phyloP scores from a whole-genome alignment of 352 stramenopile genomes.

The Phytophthora sansomeana region DNA sequence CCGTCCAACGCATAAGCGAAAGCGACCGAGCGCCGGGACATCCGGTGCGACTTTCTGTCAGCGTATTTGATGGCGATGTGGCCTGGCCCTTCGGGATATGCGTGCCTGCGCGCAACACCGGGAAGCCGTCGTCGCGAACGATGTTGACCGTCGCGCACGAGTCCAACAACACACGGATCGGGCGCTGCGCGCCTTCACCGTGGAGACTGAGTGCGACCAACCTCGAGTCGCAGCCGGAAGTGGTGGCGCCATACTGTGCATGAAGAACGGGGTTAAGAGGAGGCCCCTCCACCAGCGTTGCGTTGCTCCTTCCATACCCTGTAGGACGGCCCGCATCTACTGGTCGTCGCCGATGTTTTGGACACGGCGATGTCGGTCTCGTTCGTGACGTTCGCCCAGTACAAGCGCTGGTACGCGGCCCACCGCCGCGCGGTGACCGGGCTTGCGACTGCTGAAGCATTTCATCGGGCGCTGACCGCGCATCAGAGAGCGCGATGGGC shows the following conservation, averaged over 20 bases:
- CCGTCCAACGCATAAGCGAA: constrained; percentile 34
- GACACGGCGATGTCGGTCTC: background rate
- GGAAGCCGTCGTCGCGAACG: constrained; percentile 19
- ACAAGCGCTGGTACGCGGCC: constrained; percentile 17
- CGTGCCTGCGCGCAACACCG: constrained; percentile 21
- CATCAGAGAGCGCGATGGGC: no score
- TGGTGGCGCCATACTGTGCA: constrained; percentile 25
- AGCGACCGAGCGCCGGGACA: constrained; percentile 11
- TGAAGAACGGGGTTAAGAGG: no score
- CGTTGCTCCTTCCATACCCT: constrained; percentile 8
- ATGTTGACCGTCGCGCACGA: constrained; percentile 35
- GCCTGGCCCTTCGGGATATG: constrained; percentile 5
- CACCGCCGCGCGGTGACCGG: constrained; percentile 21
- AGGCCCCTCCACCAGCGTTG: constrained; percentile 10
- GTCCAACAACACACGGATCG: constrained; percentile 27
- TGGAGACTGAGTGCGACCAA: constrained; percentile 28
- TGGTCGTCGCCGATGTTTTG: constrained; percentile 21
- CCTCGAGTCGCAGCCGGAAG: constrained; percentile 13
- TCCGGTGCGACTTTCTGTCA: constrained; percentile 20
- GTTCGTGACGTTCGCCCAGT: background rate
- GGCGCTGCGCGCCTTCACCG: constrained; percentile 9
- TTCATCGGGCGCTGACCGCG: no score
- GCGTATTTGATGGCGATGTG: constrained; percentile 27
- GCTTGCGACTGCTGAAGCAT: constrained; percentile 12
- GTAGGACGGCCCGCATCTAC: constrained; percentile 29